Evolutionary conservation across 1,139 yeast species (phyloP), one percentile per base, ranked within the genome.

Genomic region (Suhomyces bribrorum): DNA sequence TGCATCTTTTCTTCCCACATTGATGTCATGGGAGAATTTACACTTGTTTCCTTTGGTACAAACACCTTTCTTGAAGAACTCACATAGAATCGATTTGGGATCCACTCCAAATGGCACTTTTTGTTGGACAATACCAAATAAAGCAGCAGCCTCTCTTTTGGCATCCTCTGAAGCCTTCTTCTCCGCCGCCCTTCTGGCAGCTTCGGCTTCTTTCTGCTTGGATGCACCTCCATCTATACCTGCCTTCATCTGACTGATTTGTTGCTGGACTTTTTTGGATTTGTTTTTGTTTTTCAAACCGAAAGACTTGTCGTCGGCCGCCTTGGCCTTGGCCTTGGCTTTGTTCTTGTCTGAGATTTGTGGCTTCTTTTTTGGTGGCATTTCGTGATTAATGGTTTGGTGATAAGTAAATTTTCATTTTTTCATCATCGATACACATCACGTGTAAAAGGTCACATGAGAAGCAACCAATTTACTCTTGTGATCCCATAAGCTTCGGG

Each of bases 31-130:
- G 38, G 95, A 83, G 66, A 90, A 94, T 64, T 90, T 92, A 80
- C 98, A 94, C 61, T 86, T 87, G 48, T 73, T 59, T 35, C 97
- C 98, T 64, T 90, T 89, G 48, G 83, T 79, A 77, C 99, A 92
- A n/a, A 63, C 55, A 27, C 96, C 97, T 47, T 86, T 81, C 65
- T 83, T 92, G 79, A 88, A 92, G 62, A 82, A 83, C 41, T 86
- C 88, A 77, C 98, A 94, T 17, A 92, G 67, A 31, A 94, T 86
- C 4, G 95, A 81, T 68, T 92, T 92, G 38, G 99, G 98, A 66
- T 94, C 98, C 45, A 89, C 97, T 36, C 98, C 98, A 58, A 92
- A 90, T 33, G 97, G 96, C 23, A 92, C 90, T 59, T 88, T 88
- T 61, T 88, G 97, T 36, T 73, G 77, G 40, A 78, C 85, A 37